Conservation (phyloP, 140 eudicot species). For the Anethum foeniculum region DNA sequence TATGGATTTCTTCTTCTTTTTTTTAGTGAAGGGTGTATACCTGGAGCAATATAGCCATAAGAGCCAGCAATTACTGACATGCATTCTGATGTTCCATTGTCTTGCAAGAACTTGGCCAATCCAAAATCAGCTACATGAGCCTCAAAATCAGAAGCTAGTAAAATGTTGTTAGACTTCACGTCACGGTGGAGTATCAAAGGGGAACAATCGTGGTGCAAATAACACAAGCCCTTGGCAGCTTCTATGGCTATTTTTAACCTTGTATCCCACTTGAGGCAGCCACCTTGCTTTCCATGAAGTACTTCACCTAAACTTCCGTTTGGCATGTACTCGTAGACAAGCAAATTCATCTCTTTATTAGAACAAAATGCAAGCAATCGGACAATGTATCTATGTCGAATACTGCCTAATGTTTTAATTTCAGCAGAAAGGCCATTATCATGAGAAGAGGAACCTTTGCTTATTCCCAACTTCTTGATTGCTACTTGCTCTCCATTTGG, state of each 20-base stretch:
- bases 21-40: constrained; percentile 21
- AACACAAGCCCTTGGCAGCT: constrained; percentile 79
- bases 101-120: constrained; percentile 79
- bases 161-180: constrained; percentile 66
- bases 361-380: constrained; percentile 62
- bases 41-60: constrained; percentile 94
- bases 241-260: constrained; percentile 73
- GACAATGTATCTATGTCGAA: constrained; percentile 71
- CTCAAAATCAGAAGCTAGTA: constrained; percentile 62
- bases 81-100: constrained; percentile 68
- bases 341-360: constrained; percentile 61
- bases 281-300: constrained; percentile 72
- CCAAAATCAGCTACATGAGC: constrained; percentile 95
- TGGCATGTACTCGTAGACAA: constrained; percentile 79
- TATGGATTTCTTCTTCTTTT: background rate
- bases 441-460: constrained; percentile 52
- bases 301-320: constrained; percentile 85
- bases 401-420: constrained; percentile 61
- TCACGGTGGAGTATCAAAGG: constrained; percentile 79
- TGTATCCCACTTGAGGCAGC: constrained; percentile 57
- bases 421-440: constrained; percentile 79
- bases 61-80: constrained; percentile 95
- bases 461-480: constrained; percentile 53
- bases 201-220: constrained; percentile 87
- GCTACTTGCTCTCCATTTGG: constrained; percentile 69